Evolutionary conservation across 768 basidiomycete genomes (phyloP), one percentile per base, ranked within the genome.

Genomic region (Brasilioporus rufonigricans): DNA sequence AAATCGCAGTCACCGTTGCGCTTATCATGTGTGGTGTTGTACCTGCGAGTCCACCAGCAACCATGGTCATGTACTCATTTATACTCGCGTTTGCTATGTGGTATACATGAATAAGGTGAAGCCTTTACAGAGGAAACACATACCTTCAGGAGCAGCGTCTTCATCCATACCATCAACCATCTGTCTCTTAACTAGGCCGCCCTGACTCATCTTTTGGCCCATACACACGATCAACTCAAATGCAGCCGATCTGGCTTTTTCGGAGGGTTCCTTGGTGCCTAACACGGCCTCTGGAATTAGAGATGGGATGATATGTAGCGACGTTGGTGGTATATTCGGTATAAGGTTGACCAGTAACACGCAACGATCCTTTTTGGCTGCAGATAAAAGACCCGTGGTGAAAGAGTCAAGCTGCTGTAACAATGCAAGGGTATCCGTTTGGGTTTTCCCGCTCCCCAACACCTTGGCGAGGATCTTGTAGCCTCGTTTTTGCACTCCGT

Each of bases 11-110:
- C 49, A 98, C 85, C 1, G 93, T 92, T 2, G 97, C 97, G 65
- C 94, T 96, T 69, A 98, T 96, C 93, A 97, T 98, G 67, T 99
- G 97, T 0, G 96, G 94, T 12, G 85, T 91, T 14, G 90, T 87
- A 21, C 93, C 95, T 10, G 93, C 94, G 44, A 98, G 74, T 53
- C 97, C 97, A 61, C 93, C 95, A 35, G 91, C 91, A 27, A 98
- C 77, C 95, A 99, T 98, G 4, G 91, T 99, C 76, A 98, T 78
- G 68, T 91, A 98, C 68, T 98, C 97, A 61, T 93, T 86, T 43
- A 95, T 79, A 63, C 70, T 91, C 0, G 93, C 95, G 49, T 74
- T 73, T 49, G 83, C 90, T 82, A 52, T 11, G 54, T 40, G 46
- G 39, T 27, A 74, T 11, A 46, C 52, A 44, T 47, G 38, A 60